A percentile compares a stretch with the other conserved stretches of the same genome.
Conservation (phyloP, 202 grass and related monocot genomes). For the Panicum hallii region DNA sequence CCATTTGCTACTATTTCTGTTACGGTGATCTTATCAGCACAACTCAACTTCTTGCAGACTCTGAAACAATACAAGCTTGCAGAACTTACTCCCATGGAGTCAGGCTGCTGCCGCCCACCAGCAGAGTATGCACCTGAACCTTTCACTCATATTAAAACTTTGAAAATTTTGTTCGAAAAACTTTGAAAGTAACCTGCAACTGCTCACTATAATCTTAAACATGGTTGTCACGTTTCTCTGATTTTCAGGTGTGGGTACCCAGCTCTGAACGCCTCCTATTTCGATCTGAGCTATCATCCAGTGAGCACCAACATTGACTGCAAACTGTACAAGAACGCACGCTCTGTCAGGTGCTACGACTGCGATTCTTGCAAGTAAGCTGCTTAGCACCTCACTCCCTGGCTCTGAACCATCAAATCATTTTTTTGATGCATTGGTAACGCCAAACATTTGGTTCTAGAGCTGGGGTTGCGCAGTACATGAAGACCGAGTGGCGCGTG, state of each 20-base stretch:
- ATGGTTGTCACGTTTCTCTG: neutral
- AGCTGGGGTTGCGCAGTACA: slow-evolving; percentile 96
- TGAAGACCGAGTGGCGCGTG: slow-evolving; percentile 90
- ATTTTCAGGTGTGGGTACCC: slow-evolving; percentile 81
- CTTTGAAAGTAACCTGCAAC: neutral
- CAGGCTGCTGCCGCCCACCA: slow-evolving; percentile 87
- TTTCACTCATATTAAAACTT: slow-evolving; percentile 19
- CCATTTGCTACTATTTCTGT: neutral
- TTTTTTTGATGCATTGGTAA: neutral
- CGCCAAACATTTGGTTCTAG: slow-evolving; percentile 41
- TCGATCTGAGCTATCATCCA: slow-evolving; percentile 86
- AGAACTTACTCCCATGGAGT: slow-evolving; percentile 88
- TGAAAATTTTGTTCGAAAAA: neutral
- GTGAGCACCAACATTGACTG: slow-evolving; percentile 80
- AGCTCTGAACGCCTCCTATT: slow-evolving; percentile 78
- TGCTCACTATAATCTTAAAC: slow-evolving; percentile 16
- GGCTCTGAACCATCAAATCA: neutral
- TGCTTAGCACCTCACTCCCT: neutral
- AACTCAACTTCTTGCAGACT: slow-evolving; percentile 60
- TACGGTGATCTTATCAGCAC: neutral
- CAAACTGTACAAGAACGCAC: slow-evolving; percentile 86
- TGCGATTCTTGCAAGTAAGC: slow-evolving; percentile 98
- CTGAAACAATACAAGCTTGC: slow-evolving; percentile 79
- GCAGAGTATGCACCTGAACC: slow-evolving; percentile 64
- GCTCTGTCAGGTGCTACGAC: slow-evolving; percentile 76